Evolutionary conservation across 1,284 basidiomycete genomes (phyloP), one percentile per base, ranked within the genome.

Genomic region (Naganishia sp.): DNA sequence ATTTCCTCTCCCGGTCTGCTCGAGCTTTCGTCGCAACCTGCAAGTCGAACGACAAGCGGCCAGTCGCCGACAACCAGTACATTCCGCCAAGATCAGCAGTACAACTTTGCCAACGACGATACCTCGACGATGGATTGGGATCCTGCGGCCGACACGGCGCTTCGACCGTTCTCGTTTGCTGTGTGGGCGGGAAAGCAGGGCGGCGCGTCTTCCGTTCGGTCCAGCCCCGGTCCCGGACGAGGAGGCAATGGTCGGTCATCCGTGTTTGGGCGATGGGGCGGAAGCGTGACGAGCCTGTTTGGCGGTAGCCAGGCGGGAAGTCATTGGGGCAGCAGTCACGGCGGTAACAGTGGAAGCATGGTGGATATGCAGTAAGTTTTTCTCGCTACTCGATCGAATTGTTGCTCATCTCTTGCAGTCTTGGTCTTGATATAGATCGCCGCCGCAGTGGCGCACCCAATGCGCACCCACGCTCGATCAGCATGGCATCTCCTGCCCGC

Each of bases 331-430:
- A 86, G 89, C 74, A 87, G 85, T 79, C 90, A 90, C 70, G 82
- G 88, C 67, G 89, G 87, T 67, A 62, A 52, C 17, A 82, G 87
- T 60, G 91, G 90, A 6, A 85, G 92, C 74, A 92, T 94, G 90
- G 83, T 93, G 75, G 90, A 94, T 76, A 93, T 94, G 92, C 92
- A 94, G 91, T 93, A 80, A 74, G 90, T 88, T 25, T 62, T 52
- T 56, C 41, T 42, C 28, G 13, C 21, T 5, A 6, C 21, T 28
- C 21, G 31, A 1, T 21, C 21, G 15, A 54, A 10, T 17, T 39
- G 49, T 28, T 31, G 31, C 35, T 7, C 17, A 13, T 21, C 28
- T 23, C 15, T 42, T 50, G 0, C 63, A 79, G 77, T 66, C 74
- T 80, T 43, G 79, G 78, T 17, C 72, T 80, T 28, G 79, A 80